These are phyloP conservation scores for Linnemannia exigua DNA, from an alignment of 192 early-diverging fungal species.

Conservation along the genomic window DNA sequence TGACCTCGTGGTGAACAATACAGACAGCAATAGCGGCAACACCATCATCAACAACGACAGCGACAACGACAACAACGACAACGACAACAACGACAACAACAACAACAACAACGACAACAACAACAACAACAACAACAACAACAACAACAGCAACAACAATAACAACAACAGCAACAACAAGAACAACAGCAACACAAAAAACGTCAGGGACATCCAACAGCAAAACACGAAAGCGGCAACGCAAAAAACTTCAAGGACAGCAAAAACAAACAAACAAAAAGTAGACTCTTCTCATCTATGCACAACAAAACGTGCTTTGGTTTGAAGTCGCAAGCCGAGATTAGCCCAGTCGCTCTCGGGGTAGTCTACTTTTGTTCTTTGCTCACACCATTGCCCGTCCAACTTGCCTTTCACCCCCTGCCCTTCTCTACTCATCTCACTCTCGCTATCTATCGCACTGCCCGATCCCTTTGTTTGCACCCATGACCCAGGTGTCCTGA, in stretches of 20 bases:
- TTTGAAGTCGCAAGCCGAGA: neutral
- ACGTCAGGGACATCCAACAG: neutral
- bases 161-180: neutral
- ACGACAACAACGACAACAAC: neutral
- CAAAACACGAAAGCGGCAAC: neutral
- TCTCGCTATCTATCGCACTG: neutral
- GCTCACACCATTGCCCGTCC: neutral
- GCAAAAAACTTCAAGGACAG: neutral
- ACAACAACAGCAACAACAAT: neutral
- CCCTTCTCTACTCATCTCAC: neutral
- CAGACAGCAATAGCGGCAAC: too few relatives aligned
- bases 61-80: neutral
- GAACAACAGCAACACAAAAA: neutral
- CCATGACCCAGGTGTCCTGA: constrained; percentile 5
- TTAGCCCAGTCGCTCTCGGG: neutral
- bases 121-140: too few relatives aligned
- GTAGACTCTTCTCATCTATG: neutral
- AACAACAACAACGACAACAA: neutral
- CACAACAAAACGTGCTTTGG: neutral
- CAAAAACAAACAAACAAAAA: neutral
- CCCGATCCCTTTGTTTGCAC: constrained; percentile 5
- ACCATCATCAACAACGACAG: neutral
- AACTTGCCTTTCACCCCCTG: neutral
- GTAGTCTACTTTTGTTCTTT: constrained; percentile 6
- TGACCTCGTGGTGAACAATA: neutral